Evolutionary conservation across 2,329 filamentous ascomycete species (phyloP).

Genomic region (Catunica adiposa): DNA sequence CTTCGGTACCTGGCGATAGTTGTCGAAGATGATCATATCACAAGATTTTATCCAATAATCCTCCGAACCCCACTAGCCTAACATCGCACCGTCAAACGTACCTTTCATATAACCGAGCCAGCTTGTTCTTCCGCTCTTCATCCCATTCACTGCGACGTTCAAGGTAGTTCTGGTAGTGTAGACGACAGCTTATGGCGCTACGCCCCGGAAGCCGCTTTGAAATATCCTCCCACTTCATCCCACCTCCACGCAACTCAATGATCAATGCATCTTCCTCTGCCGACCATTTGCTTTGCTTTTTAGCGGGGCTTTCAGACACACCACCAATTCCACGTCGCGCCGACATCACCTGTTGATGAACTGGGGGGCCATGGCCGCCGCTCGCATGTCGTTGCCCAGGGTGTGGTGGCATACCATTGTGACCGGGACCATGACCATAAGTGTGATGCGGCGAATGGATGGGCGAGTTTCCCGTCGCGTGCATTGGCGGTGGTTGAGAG

Average conservation of each 20-base stretch:
- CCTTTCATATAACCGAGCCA: constrained; percentile 89
- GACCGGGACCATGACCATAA: neutral
- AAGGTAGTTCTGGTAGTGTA: constrained; percentile 95
- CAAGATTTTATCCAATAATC: neutral
- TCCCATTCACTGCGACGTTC: constrained; percentile 90
- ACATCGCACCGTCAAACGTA: constrained; percentile 28
- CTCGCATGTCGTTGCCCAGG: constrained; percentile 1
- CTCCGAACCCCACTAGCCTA: neutral
- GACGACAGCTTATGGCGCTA: constrained; percentile 81
- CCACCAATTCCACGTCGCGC: constrained; percentile 38
- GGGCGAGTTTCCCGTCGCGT: neutral
- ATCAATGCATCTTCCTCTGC: constrained; percentile 84
- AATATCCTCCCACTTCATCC: constrained; percentile 99
- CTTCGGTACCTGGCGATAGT: neutral
- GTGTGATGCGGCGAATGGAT: constrained; percentile 1
- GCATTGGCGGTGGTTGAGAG: constrained; percentile 3
- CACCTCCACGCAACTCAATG: constrained; percentile 73
- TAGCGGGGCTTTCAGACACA: constrained; percentile 52
- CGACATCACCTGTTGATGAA: constrained; percentile 15
- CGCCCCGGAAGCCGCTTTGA: constrained; percentile 78
- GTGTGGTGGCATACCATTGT: neutral
- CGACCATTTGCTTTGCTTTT: constrained; percentile 96
- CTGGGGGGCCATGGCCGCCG: constrained; percentile 14
- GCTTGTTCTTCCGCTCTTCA: constrained; percentile 93
- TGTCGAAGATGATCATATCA: neutral